Evolutionary conservation across 1,284 basidiomycete genomes (phyloP), one percentile per base, ranked within the genome.

Genomic region (Inonotus obliquus): DNA sequence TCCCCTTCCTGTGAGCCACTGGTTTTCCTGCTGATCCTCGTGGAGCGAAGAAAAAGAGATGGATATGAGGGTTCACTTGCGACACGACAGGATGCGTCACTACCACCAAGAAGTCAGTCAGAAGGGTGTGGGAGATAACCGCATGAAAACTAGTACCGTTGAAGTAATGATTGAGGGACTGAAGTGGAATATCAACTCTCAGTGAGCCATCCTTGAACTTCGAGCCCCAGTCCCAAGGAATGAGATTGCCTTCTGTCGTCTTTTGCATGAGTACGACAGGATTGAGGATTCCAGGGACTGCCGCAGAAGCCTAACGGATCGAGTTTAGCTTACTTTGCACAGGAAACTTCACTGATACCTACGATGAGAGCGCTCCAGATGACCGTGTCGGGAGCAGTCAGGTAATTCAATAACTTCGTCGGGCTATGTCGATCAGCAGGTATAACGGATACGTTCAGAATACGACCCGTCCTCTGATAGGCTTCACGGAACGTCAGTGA

Each of bases 1-100:
- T 96, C 60, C 93, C 93, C 71, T 91, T 93, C 14, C 92, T 81
- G 73, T 96, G 94, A 5, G 92, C 92, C 1, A 98, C 96, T 0
- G 96, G 96, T 68, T 89, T 89, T 29, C 96, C 96, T 2, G 96
- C 94, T 0, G 94, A 94, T 3, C 96, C 96, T 68, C 93, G 82
- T 32, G 94, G 91, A 0, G 94, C 94, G 70, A 98, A 98, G 77
- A 97, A 96, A 77, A 99, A 99, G n/a, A 98, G 69, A 73, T 98
- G 96, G 11, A 99, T 94, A 72, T 99, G 97, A 0, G 96, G 96
- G 70, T 98, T 99, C 32, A 93, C 95, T 76, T 96, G 96, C 0
- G 92, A 95, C 38, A 99, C 96, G 54, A 98, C 90, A 1, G 94
- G 92, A 73, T 97, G 90, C 65, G 95, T 98, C 63, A 97, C 95